Percentiles rank a stretch among this genome's conserved stretches.
Evolutionary conservation across 768 basidiomycete genomes (phyloP).

Genomic region (Boletellus sp.): DNA sequence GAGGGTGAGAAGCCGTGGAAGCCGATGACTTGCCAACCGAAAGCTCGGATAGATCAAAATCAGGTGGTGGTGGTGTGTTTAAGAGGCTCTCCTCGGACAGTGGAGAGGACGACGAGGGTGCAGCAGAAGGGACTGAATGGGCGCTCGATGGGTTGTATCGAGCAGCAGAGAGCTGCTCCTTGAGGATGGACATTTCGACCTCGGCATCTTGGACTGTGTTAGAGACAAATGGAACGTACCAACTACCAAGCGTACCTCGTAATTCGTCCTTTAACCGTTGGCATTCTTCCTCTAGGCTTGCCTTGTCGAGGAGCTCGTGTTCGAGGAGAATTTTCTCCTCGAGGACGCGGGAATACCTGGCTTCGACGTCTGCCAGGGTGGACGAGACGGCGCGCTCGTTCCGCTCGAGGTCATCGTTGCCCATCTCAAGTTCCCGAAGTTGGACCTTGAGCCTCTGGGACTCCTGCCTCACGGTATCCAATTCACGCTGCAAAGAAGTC

Average conservation of each 20-base stretch:
- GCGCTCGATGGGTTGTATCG: slow-evolving; percentile 31
- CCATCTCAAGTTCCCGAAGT: slow-evolving; percentile 89
- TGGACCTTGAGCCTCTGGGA: slow-evolving; percentile 68
- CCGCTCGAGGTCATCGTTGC: slow-evolving; percentile 95
- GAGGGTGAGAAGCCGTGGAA: slow-evolving; percentile 32
- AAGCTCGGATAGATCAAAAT: slow-evolving; percentile 59
- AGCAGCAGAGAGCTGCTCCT: slow-evolving; percentile 59
- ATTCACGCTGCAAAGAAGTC: slow-evolving; percentile 86
- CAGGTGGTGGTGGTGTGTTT: slow-evolving; percentile 53
- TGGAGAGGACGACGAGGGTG: slow-evolving; percentile 33
- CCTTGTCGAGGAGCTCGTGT: slow-evolving; percentile 90
- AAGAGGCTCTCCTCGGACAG: slow-evolving; percentile 54
- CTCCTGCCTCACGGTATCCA: slow-evolving; percentile 76
- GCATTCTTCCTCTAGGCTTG: slow-evolving; percentile 82
- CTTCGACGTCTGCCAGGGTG: slow-evolving; percentile 78
- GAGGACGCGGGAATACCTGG: slow-evolving; percentile 82
- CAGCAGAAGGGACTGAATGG: slow-evolving; percentile 24
- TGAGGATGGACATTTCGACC: slow-evolving; percentile 78
- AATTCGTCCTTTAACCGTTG: slow-evolving; percentile 92
- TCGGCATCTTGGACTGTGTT: slow-evolving; percentile 61
- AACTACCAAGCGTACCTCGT: slow-evolving; percentile 62
- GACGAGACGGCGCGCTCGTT: slow-evolving; percentile 88
- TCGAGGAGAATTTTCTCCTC: slow-evolving; percentile 98
- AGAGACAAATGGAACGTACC: no score
- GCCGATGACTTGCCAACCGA: slow-evolving; percentile 41